A percentile compares a stretch with the other conserved stretches of the same genome.
These are phyloP conservation scores for Sphagnum fallax DNA, from an alignment of 228 moss, liverwort and hornwort genomes.

Conservation along the genomic window DNA sequence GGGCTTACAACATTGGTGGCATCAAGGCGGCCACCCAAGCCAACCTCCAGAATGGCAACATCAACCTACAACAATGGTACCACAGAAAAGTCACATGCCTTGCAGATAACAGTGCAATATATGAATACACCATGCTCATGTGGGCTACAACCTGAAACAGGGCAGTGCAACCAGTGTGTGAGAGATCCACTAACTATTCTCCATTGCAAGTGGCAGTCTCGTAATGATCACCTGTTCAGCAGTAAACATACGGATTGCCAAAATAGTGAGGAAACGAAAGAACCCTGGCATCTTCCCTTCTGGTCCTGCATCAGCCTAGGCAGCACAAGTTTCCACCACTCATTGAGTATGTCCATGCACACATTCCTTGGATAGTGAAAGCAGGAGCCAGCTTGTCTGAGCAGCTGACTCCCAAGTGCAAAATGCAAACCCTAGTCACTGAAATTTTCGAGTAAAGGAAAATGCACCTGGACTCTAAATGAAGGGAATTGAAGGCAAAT, in stretches of 20 bases:
- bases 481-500: background rate
- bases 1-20: conserved; percentile 90
- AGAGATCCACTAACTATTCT: background rate
- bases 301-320: conserved; percentile 23
- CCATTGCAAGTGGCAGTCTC: too few relatives aligned
- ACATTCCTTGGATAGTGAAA: background rate
- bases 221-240: conserved; percentile 49
- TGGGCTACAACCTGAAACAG: background rate
- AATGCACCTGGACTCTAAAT: background rate
- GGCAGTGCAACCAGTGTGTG: background rate
- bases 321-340: background rate
- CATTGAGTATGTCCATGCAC: background rate
- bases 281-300: conserved; percentile 68
- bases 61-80: conserved; percentile 56
- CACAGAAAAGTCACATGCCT: background rate
- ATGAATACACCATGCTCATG: too few relatives aligned
- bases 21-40: conserved; percentile 94
- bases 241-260: conserved; percentile 68
- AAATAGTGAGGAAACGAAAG: conserved; percentile 87
- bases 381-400: too few relatives aligned
- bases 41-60: conserved; percentile 97
- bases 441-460: background rate
- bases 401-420: too few relatives aligned
- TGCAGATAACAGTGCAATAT: too few relatives aligned
- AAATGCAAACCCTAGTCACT: too few relatives aligned